Conservation (phyloP, 2,329 filamentous ascomycete species). For the Colletotrichum liaoningense region DNA sequence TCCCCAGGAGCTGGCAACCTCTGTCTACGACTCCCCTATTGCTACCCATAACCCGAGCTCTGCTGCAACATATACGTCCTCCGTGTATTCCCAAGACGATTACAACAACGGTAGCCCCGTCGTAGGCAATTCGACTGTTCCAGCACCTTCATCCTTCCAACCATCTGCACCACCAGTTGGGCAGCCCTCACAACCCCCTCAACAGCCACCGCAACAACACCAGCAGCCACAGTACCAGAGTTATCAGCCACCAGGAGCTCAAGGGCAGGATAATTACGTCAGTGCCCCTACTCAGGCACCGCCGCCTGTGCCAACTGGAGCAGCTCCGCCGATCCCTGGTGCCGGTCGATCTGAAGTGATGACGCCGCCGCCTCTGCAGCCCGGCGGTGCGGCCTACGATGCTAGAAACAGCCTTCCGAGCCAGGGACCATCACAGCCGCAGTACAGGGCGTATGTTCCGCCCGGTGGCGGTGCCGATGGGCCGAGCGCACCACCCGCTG, state of each 20-base stretch:
- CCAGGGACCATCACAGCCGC: slow-evolving; percentile 54
- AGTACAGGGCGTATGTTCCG: slow-evolving; percentile 72
- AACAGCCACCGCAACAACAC: slow-evolving; percentile 45
- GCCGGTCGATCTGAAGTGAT: slow-evolving; percentile 34
- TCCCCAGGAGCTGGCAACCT: slow-evolving; percentile 82
- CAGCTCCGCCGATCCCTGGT: slow-evolving; percentile 54
- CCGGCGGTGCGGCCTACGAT: slow-evolving; percentile 59
- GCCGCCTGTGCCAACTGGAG: slow-evolving; percentile 48
- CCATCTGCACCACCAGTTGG: slow-evolving; percentile 36
- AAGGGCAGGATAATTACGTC: slow-evolving; percentile 44
- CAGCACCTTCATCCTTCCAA: slow-evolving; percentile 39
- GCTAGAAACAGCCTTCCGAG: slow-evolving; percentile 63
- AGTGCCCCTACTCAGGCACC: slow-evolving; percentile 40
- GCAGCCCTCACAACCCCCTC: slow-evolving; percentile 37
- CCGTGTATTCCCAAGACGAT: slow-evolving; percentile 62
- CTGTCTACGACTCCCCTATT: slow-evolving; percentile 80
- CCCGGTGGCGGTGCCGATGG: slow-evolving; percentile 50
- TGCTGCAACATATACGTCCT: slow-evolving; percentile 57
- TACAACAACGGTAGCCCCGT: slow-evolving; percentile 53
- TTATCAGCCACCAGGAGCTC: slow-evolving; percentile 51
- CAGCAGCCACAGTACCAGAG: slow-evolving; percentile 54
- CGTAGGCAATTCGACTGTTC: slow-evolving; percentile 43
- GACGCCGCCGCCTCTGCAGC: slow-evolving; percentile 57
- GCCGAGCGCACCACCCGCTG: slow-evolving; percentile 62
- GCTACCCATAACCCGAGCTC: slow-evolving; percentile 61